phyloP scores from a whole-genome alignment of 768 basidiomycete species.

The Pleurotus citrinopileatus region DNA sequence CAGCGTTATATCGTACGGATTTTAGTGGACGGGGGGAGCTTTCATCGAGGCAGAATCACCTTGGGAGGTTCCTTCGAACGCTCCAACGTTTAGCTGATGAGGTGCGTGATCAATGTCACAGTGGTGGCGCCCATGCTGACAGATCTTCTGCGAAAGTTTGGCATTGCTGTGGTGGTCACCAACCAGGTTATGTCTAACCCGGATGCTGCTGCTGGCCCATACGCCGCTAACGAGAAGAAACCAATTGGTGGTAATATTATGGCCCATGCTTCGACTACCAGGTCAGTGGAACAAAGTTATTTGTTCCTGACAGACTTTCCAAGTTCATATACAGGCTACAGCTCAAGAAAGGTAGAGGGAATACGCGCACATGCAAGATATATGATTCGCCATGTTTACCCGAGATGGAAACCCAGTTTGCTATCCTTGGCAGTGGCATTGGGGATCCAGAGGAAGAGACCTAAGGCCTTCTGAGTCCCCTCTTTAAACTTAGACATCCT shows the following conservation, averaged over 20 bases:
- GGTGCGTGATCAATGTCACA: slow-evolving; percentile 43
- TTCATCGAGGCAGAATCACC: slow-evolving; percentile 90
- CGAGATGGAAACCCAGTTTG: slow-evolving; percentile 94
- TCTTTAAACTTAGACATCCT: neutral
- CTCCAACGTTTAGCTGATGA: slow-evolving; percentile 95
- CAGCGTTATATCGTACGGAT: slow-evolving; percentile 92
- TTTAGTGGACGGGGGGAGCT: slow-evolving; percentile 95
- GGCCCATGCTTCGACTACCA: slow-evolving; percentile 97
- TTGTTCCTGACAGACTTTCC: neutral
- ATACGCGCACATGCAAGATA: slow-evolving; percentile 92
- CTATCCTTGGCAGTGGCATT: slow-evolving; percentile 88
- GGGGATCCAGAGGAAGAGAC: slow-evolving; percentile 91
- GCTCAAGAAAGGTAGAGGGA: slow-evolving; percentile 88
- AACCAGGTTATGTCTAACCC: slow-evolving; percentile 99
- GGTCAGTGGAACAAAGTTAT: slow-evolving; percentile 46
- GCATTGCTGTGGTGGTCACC: slow-evolving; percentile 94
- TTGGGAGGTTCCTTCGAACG: slow-evolving; percentile 93
- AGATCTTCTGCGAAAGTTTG: slow-evolving; percentile 59
- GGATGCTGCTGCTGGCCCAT: slow-evolving; percentile 88
- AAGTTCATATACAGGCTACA: slow-evolving; percentile 55
- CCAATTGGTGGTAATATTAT: slow-evolving; percentile 99
- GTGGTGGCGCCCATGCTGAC: slow-evolving; percentile 13
- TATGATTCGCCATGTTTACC: slow-evolving; percentile 98
- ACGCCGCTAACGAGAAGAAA: slow-evolving; percentile 91
- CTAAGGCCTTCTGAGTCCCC: slow-evolving; percentile 26